phyloP scores from a whole-genome alignment of 73 alveolate species.

The Paramecium primaurelia region DNA sequence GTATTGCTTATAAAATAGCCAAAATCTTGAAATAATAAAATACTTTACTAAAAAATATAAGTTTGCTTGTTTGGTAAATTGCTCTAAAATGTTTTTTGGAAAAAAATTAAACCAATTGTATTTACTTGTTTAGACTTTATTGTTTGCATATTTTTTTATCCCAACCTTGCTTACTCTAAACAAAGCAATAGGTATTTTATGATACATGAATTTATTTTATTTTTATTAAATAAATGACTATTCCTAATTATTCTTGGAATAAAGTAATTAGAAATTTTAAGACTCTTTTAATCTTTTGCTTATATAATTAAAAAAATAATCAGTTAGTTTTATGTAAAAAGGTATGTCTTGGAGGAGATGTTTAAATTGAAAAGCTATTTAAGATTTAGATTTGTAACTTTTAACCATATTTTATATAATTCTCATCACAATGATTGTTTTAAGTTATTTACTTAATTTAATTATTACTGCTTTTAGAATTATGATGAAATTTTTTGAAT shows the following conservation, averaged over 20 bases:
- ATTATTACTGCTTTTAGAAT: no score
- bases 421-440: no score
- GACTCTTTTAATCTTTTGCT: no score
- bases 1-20: slow-evolving; percentile 73
- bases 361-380: no score
- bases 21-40: slow-evolving; percentile 37
- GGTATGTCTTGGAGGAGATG: no score
- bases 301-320: no score
- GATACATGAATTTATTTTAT: not conserved
- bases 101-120: slow-evolving; percentile 62
- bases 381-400: no score
- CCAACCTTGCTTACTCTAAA: not conserved
- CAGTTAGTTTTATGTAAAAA: no score
- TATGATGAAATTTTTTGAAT: no score
- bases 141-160: not conserved
- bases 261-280: no score
- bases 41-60: slow-evolving; percentile 69
- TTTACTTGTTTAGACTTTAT: slow-evolving; percentile 67
- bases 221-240: not conserved
- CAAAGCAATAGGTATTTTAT: not conserved
- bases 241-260: not conserved
- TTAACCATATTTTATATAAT: no score
- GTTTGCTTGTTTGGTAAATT: slow-evolving; percentile 82
- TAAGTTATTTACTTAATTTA: no score
- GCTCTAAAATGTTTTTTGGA: slow-evolving; percentile 82